phyloP scores from a whole-genome alignment of 2,329 filamentous ascomycete genomes.

The Botryotinia narcissicola region DNA sequence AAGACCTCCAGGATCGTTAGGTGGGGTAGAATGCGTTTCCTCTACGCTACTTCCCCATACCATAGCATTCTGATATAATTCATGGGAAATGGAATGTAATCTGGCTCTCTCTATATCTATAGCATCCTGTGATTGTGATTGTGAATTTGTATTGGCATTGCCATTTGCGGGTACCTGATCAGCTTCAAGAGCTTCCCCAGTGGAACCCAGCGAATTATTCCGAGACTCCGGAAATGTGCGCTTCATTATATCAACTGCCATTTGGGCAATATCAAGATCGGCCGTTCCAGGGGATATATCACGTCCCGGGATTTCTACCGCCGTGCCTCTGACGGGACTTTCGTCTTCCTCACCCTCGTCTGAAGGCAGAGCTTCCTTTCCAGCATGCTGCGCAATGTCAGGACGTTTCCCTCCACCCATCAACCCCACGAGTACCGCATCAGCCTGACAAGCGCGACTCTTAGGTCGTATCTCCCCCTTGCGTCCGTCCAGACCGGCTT shows the following conservation, averaged over 20 bases:
- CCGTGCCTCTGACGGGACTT: slow-evolving; percentile 27
- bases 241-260: slow-evolving; percentile 18
- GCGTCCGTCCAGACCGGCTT: slow-evolving; percentile 38
- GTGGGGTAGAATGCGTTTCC: slow-evolving; percentile 21
- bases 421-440: slow-evolving; percentile 64
- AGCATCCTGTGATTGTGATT: background rate
- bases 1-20: slow-evolving; percentile 28
- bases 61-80: background rate
- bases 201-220: background rate
- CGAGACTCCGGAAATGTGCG: background rate
- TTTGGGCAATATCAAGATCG: slow-evolving; percentile 5
- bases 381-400: slow-evolving; percentile 61
- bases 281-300: slow-evolving; percentile 27
- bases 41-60: background rate
- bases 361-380: slow-evolving; percentile 50
- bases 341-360: slow-evolving; percentile 44
- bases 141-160: background rate
- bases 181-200: background rate
- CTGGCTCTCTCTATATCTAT: background rate
- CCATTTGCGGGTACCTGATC: background rate
- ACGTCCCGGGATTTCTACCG: slow-evolving; percentile 32
- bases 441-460: slow-evolving; percentile 50
- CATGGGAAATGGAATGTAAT: background rate
- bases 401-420: slow-evolving; percentile 62
- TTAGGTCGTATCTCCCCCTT: slow-evolving; percentile 28